Evolutionary conservation across 2,329 filamentous ascomycete species (phyloP).

Genomic region (Karstenula rhodostoma): DNA sequence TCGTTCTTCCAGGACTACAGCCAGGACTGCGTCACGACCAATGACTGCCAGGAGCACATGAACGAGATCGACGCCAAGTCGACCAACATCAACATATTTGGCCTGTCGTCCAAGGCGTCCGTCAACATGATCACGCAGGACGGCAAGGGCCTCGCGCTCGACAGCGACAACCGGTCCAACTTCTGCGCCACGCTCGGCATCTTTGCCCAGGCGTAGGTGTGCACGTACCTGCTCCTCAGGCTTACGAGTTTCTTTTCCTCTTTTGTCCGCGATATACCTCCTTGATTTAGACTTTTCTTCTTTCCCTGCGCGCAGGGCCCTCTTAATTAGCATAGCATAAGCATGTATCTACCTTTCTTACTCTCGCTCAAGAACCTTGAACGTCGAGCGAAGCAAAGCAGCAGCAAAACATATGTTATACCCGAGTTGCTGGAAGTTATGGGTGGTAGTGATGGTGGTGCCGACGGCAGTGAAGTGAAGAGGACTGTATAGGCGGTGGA

Average conservation of each 20-base stretch:
- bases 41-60: slow-evolving; percentile 63
- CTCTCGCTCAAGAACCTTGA: slow-evolving; percentile 20
- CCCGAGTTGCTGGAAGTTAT: slow-evolving; percentile 9
- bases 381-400: slow-evolving; percentile 19
- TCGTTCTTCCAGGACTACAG: slow-evolving; percentile 67
- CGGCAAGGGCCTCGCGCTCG: slow-evolving; percentile 47
- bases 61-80: slow-evolving; percentile 52
- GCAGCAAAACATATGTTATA: slow-evolving; percentile 20
- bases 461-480: background rate
- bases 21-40: slow-evolving; percentile 56
- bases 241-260: background rate
- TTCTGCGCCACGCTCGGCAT: slow-evolving; percentile 59
- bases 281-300: slow-evolving; percentile 26
- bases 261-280: slow-evolving; percentile 14
- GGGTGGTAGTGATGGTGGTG: background rate
- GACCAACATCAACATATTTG: slow-evolving; percentile 56
- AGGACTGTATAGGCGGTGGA: background rate
- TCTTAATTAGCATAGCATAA: slow-evolving; percentile 21
- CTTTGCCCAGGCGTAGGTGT: slow-evolving; percentile 38
- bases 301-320: slow-evolving; percentile 26
- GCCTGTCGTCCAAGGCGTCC: slow-evolving; percentile 58
- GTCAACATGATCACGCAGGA: slow-evolving; percentile 59
- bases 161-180: slow-evolving; percentile 57
- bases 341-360: slow-evolving; percentile 25
- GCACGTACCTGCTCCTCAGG: background rate